These are phyloP conservation scores for Phytopythium vexans DNA, from an alignment of 352 stramenopile genomes.

Conservation along the genomic window DNA sequence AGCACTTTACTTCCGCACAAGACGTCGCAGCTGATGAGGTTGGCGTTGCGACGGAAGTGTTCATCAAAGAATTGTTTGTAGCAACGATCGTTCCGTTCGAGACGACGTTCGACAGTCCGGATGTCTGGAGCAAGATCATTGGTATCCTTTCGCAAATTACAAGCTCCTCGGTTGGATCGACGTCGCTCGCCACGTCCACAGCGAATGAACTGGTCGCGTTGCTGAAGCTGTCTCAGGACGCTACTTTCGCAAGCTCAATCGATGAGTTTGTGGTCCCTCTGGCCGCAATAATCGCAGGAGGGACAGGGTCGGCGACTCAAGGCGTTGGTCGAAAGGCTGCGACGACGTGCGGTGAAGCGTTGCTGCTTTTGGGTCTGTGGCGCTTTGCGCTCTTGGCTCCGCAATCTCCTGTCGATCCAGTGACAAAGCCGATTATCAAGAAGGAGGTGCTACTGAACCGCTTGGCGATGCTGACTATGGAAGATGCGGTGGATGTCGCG, in stretches of 20 bases:
- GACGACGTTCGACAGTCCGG: slow-evolving; percentile 24
- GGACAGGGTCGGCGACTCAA: not conserved
- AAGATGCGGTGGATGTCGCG: slow-evolving; percentile 51
- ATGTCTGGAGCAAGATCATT: slow-evolving; percentile 19
- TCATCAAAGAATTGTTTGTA: slow-evolving; percentile 44
- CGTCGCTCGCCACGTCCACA: not conserved
- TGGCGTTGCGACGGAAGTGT: slow-evolving; percentile 12
- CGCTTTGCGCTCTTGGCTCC: slow-evolving; percentile 92
- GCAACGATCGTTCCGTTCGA: slow-evolving; percentile 57
- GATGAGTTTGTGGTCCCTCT: slow-evolving; percentile 42
- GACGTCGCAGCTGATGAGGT: slow-evolving; percentile 14
- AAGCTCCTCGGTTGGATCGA: slow-evolving; percentile 12
- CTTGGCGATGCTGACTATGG: slow-evolving; percentile 68
- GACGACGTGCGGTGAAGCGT: slow-evolving; percentile 54
- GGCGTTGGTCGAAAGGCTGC: not conserved
- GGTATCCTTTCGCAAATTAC: slow-evolving; percentile 18
- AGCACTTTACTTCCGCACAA: slow-evolving; percentile 31
- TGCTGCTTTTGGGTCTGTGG: slow-evolving; percentile 92
- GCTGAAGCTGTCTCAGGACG: slow-evolving; percentile 34
- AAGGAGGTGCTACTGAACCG: slow-evolving; percentile 90
- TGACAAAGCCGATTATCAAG: slow-evolving; percentile 92
- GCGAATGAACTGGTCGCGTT: slow-evolving; percentile 22
- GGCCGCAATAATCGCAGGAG: slow-evolving; percentile 27
- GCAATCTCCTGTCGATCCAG: slow-evolving; percentile 94
- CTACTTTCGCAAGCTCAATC: slow-evolving; percentile 23